Conservation (phyloP, 2,329 filamentous ascomycete genomes). For the Cadophora sp. region DNA sequence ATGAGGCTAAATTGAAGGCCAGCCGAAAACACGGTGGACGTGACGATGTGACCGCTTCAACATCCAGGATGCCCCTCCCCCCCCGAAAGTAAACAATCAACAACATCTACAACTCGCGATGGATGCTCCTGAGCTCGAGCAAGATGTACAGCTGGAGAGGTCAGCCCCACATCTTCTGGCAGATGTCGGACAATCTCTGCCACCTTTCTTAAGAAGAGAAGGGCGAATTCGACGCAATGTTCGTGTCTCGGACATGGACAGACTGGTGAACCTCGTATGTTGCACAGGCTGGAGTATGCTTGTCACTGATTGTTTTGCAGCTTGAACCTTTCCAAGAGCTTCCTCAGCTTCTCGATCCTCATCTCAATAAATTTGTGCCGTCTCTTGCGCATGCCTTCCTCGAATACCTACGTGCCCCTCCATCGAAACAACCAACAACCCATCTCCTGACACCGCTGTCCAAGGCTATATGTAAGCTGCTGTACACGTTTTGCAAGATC, state of each 20-base stretch:
- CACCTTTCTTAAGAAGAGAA: constrained; percentile 57
- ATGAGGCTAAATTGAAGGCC: not conserved
- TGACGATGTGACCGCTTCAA: not conserved
- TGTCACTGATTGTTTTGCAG: constrained; percentile 24
- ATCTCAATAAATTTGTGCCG: constrained; percentile 78
- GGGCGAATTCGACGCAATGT: constrained; percentile 57
- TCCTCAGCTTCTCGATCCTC: constrained; percentile 88
- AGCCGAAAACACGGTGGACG: not conserved
- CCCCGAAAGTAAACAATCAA: constrained; percentile 15
- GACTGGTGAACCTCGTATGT: constrained; percentile 55
- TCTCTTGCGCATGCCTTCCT: constrained; percentile 79
- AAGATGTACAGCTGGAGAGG: constrained; percentile 68
- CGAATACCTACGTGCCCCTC: constrained; percentile 62
- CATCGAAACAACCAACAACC: constrained; percentile 47
- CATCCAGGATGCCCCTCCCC: not conserved
- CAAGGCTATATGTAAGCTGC: constrained; percentile 74
- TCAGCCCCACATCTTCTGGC: constrained; percentile 63
- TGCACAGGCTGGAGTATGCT: not conserved
- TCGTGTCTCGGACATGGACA: constrained; percentile 55
- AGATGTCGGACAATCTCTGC: constrained; percentile 62
- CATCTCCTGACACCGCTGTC: constrained; percentile 46
- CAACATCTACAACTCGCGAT: constrained; percentile 47
- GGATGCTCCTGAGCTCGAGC: constrained; percentile 66
- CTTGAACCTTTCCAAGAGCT: constrained; percentile 95
- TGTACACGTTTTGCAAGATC: constrained; percentile 95